Evolutionary conservation across 2,329 filamentous ascomycete genomes (phyloP), one percentile per base, ranked within the genome.

Genomic region (Ceratocystis papillata): DNA sequence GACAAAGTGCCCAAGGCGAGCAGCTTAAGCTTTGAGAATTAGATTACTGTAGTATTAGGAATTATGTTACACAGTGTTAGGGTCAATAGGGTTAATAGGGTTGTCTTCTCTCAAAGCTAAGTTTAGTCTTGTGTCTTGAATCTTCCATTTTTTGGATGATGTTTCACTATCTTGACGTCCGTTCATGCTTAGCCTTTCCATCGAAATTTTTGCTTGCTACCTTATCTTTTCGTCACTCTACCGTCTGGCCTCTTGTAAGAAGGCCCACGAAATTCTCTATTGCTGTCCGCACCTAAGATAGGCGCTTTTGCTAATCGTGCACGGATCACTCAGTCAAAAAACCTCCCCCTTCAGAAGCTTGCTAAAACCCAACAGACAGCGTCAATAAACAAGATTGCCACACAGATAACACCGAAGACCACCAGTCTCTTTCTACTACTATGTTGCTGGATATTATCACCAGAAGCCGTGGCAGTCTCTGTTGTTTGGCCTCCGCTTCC

Each of bases 381-480:
- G 44, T 46, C 41, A 28, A 45, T 55, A 55, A 55, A 57, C 25
- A 25, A 41, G 12, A 41, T 41, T 41, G 37, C 37, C 37, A 41
- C 12, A 15, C 37, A 41, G 15, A 0, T 41, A 41, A 41, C 37
- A 41, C 12, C 10, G 37, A 53, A 53, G 22, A 62, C 22, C 59
- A 6, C 37, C 59, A 44, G 17, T 25, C 53, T 25, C 53, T 57
- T 28, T 33, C 25, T 8, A 28, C 45, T 46, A 63, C 28, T n/a
- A 67, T 65, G 63, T 63, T 67, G 57, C 48, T 57, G 28, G 61
- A 50, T 33, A 57, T 67, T 44, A 20, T 67, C 25, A 57, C 63
- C 37, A 50, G 66, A 63, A 50, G 63, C 66, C 63, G 66, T 44
- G 25, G 41, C 48, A 65, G 45, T 50, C 44, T 67, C 25, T 45